Percentiles rank a stretch among this genome's conserved stretches.
Evolutionary conservation across 1,284 basidiomycete genomes (phyloP).

Genomic region (Trametes pubescens): DNA sequence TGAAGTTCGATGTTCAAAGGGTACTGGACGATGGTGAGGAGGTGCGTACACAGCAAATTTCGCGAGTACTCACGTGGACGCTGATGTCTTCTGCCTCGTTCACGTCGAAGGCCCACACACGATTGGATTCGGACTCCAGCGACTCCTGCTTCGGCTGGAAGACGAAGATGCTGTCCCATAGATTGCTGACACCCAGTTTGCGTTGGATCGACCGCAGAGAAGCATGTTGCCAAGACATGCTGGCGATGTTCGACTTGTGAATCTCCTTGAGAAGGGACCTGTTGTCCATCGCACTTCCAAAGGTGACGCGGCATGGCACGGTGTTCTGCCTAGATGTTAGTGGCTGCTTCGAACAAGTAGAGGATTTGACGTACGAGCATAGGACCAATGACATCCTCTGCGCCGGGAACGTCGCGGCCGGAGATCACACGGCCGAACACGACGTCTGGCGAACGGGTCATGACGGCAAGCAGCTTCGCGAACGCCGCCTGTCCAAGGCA

Average conservation of each 20-base stretch:
- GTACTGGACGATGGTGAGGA: slow-evolving; percentile 45
- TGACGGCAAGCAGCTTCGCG: slow-evolving; percentile 49
- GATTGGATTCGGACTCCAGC: slow-evolving; percentile 16
- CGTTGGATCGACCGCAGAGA: slow-evolving; percentile 55
- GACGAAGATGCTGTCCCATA: slow-evolving; percentile 58
- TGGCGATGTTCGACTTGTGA: slow-evolving; percentile 51
- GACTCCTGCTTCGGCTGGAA: slow-evolving; percentile 48
- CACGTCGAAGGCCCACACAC: slow-evolving; percentile 49
- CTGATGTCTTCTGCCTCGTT: slow-evolving; percentile 44
- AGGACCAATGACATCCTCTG: slow-evolving; percentile 57
- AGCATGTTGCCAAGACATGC: slow-evolving; percentile 55
- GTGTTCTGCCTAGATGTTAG: slow-evolving; percentile 49
- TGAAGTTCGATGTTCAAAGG: slow-evolving; percentile 55
- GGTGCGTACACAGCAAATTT: neutral
- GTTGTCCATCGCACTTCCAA: slow-evolving; percentile 43
- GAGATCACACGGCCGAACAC: slow-evolving; percentile 60
- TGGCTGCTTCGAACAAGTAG: slow-evolving; percentile 4
- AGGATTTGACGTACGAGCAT: slow-evolving; percentile 50
- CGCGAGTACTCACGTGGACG: slow-evolving; percentile 47
- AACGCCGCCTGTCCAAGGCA: slow-evolving; percentile 53
- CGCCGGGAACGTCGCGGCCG: slow-evolving; percentile 51
- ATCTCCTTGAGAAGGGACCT: slow-evolving; percentile 48
- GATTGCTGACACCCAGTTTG: slow-evolving; percentile 41
- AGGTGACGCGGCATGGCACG: slow-evolving; percentile 52
- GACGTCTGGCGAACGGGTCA: slow-evolving; percentile 47